These are phyloP conservation scores for Leccinum imitatum DNA, from an alignment of 768 basidiomycete genomes.

Conservation along the genomic window DNA sequence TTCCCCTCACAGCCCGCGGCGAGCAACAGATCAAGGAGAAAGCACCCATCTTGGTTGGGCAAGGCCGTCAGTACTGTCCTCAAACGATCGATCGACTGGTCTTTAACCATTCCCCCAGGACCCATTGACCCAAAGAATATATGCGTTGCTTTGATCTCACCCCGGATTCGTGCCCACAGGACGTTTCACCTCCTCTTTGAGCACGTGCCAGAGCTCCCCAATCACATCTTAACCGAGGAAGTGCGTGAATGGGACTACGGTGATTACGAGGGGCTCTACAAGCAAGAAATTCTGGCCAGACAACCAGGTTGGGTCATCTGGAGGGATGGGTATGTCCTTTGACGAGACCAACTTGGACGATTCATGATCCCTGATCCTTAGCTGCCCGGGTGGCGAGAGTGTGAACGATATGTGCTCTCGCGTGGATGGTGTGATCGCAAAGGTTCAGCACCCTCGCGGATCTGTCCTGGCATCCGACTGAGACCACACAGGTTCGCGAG, in stretches of 20 bases:
- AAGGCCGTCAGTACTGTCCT: conserved; percentile 57
- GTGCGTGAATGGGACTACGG: conserved; percentile 91
- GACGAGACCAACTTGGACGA: not conserved
- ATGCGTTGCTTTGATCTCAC: conserved; percentile 76
- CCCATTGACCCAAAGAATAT: conserved; percentile 80
- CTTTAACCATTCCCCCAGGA: conserved; percentile 39
- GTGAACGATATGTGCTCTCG: conserved; percentile 75
- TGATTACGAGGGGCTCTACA: conserved; percentile 79
- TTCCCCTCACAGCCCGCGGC: conserved; percentile 79
- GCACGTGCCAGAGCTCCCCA: conserved; percentile 43
- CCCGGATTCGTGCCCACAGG: conserved; percentile 79
- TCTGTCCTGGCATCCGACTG: conserved; percentile 4
- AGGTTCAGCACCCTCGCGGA: conserved; percentile 43
- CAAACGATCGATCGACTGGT: not conserved
- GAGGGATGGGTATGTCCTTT: conserved; percentile 64
- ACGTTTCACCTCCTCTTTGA: conserved; percentile 84
- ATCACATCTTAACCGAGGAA: conserved; percentile 61
- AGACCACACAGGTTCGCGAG: conserved; percentile 55
- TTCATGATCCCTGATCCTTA: conserved; percentile 29
- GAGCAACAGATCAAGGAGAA: conserved; percentile 66
- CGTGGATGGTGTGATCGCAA: conserved; percentile 72
- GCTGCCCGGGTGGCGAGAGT: conserved; percentile 88
- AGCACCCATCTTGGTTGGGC: conserved; percentile 68
- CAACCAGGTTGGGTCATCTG: conserved; percentile 77
- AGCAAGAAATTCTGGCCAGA: conserved; percentile 72